Evolutionary conservation across 2,329 filamentous ascomycete species (phyloP).

Genomic region (Aspergillus uvarum): DNA sequence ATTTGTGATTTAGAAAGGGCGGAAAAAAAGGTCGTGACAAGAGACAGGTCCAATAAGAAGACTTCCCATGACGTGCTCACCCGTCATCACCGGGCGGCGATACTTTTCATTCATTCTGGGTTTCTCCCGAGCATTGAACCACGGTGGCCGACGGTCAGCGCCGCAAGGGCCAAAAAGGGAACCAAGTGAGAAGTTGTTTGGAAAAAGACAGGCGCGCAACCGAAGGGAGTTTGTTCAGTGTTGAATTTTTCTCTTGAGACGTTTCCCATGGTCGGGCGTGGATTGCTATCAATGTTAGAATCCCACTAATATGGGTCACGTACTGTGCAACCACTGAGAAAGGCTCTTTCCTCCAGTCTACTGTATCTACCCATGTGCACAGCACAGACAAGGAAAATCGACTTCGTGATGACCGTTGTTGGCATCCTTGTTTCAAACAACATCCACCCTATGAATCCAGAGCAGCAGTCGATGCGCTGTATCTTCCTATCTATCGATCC

Average conservation of each 20-base stretch:
- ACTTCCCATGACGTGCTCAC: conserved; percentile 16
- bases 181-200: background rate
- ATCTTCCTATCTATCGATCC: background rate
- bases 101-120: background rate
- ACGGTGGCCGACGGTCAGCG: conserved; percentile 7
- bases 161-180: background rate
- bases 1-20: background rate
- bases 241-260: conserved; percentile 11
- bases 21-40: background rate
- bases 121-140: conserved; percentile 8
- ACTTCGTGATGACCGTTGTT: background rate
- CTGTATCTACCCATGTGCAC: background rate
- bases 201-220: background rate
- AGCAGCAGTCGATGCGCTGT: background rate
- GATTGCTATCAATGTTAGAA: conserved; percentile 17
- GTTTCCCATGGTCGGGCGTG: conserved; percentile 14
- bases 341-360: conserved; percentile 7
- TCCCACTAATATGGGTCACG: conserved; percentile 18
- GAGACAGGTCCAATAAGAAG: conserved; percentile 10
- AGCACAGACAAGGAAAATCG: background rate
- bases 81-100: conserved; percentile 14
- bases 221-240: background rate
- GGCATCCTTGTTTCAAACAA: background rate
- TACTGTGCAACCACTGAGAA: background rate
- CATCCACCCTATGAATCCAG: background rate